Percentiles rank a stretch among this genome's conserved stretches.
Conservation (phyloP, 345 rosid genomes). For the Dimocarpus longan region DNA sequence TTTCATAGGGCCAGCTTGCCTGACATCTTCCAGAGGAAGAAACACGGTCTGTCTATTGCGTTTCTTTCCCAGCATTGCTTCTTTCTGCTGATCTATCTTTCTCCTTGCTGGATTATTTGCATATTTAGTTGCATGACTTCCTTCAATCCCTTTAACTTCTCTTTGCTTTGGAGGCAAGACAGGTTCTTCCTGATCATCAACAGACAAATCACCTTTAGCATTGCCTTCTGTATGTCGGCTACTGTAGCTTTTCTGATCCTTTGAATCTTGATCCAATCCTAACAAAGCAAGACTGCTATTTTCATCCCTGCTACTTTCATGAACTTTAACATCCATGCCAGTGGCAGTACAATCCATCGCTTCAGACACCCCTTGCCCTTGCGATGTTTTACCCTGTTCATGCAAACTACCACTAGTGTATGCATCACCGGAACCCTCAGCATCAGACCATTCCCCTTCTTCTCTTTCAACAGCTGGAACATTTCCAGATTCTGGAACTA, state of each 20-base stretch:
- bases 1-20: constrained; percentile 80
- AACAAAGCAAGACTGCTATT: constrained; percentile 30
- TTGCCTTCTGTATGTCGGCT: constrained; percentile 49
- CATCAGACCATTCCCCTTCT: constrained; percentile 97
- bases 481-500: constrained; percentile 38
- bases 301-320: constrained; percentile 34
- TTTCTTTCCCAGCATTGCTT: constrained; percentile 96
- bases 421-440: constrained; percentile 54
- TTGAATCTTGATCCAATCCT: constrained; percentile 40
- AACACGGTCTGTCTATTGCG: constrained; percentile 92
- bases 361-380: constrained; percentile 34
- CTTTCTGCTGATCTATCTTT: constrained; percentile 90
- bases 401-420: constrained; percentile 23
- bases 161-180: constrained; percentile 52
- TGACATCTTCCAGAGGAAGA: constrained; percentile 90
- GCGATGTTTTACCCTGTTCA: constrained; percentile 43
- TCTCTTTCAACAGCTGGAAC: constrained; percentile 64
- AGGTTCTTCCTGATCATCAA: constrained; percentile 53
- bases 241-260: constrained; percentile 44
- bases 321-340: constrained; percentile 29
- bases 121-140: constrained; percentile 66
- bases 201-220: constrained; percentile 39
- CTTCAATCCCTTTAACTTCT: constrained; percentile 84
- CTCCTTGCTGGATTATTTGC: constrained; percentile 77
- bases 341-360: constrained; percentile 36